These are phyloP conservation scores for Nymphaea colorata DNA, from an alignment of 164 flowering plant genomes.

Conservation along the genomic window DNA sequence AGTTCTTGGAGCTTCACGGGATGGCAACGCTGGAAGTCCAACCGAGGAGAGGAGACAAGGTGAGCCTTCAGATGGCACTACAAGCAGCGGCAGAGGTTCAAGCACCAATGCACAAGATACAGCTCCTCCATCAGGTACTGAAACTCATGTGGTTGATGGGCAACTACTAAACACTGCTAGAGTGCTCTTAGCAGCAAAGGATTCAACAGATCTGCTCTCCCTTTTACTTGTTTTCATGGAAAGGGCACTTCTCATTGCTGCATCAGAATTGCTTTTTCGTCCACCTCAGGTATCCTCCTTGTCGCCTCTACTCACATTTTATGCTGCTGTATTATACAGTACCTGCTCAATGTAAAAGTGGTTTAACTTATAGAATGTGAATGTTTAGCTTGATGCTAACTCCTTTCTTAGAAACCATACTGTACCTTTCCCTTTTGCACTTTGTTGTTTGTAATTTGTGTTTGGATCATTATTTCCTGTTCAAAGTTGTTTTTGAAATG, in stretches of 20 bases:
- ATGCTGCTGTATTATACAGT: background rate
- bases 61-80: constrained; percentile 15
- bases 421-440: background rate
- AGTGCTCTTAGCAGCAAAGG: background rate
- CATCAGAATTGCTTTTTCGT: background rate
- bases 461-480: no score
- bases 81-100: constrained; percentile 3
- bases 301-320: background rate
- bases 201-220: background rate
- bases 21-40: constrained; percentile 34
- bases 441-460: no score
- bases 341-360: background rate
- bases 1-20: constrained; percentile 32
- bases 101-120: background rate
- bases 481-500: no score
- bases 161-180: constrained; percentile 16
- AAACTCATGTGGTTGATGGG: constrained; percentile 21
- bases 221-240: background rate
- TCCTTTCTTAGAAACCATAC: background rate
- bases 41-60: constrained; percentile 14
- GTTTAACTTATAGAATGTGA: background rate
- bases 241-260: background rate
- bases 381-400: background rate
- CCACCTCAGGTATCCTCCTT: background rate
- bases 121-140: constrained; percentile 31